phyloP scores from a whole-genome alignment of 495 filamentous ascomycete genomes.

The Podospora didyma region DNA sequence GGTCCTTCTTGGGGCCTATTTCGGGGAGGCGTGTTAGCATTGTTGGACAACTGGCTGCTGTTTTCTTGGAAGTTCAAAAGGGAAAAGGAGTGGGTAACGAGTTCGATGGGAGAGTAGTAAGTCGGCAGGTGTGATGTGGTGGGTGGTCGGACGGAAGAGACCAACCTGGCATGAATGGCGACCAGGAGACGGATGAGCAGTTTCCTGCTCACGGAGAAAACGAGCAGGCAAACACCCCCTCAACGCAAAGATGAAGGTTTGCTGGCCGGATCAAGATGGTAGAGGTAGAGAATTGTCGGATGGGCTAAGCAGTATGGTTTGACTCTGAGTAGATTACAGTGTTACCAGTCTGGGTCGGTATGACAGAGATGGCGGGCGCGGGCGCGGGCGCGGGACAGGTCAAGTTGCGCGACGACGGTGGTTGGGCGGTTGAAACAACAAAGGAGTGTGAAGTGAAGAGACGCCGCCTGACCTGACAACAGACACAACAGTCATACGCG shows the following conservation, averaged over 20 bases:
- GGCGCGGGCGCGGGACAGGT: neutral
- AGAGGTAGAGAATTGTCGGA: too few species aligned
- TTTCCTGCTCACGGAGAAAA: conserved; percentile 30
- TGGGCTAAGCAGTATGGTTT: neutral
- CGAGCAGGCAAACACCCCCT: conserved; percentile 7
- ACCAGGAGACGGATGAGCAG: conserved; percentile 26
- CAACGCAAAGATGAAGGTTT: neutral
- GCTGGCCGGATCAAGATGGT: neutral
- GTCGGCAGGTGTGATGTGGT: neutral
- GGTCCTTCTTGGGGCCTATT: conserved; percentile 46
- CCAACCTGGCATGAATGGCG: conserved; percentile 46
- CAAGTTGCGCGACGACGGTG: neutral
- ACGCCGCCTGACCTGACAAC: too few species aligned
- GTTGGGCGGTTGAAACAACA: neutral
- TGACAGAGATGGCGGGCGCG: neutral
- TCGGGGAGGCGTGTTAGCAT: conserved; percentile 11
- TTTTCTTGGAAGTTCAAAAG: neutral
- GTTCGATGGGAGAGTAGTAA: neutral
- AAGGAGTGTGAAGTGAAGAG: neutral
- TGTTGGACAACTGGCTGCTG: neutral
- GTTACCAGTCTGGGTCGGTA: neutral
- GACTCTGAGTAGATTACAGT: too few species aligned
- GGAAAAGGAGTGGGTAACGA: neutral
- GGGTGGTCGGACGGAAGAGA: conserved; percentile 6
- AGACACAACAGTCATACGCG: too few species aligned